Percentiles rank a stretch among this genome's conserved stretches.
phyloP scores from a whole-genome alignment of 2,329 filamentous ascomycete species.

The Cladosporium halotolerans region DNA sequence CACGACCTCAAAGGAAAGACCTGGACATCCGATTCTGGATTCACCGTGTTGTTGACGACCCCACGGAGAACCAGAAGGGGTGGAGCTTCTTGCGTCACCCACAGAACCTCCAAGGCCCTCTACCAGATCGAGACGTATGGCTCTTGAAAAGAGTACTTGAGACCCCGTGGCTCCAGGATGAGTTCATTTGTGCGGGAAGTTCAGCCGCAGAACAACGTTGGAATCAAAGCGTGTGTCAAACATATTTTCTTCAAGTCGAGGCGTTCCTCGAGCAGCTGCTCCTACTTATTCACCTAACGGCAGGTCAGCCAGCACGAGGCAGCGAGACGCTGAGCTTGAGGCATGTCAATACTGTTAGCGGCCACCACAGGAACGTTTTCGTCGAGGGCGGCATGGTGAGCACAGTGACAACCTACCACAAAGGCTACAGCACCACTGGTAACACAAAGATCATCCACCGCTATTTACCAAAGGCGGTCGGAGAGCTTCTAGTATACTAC shows the following conservation, averaged over 20 bases:
- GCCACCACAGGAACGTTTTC: conserved; percentile 13
- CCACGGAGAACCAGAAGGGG: neutral
- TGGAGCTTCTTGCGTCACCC: neutral
- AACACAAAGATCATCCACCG: conserved; percentile 17
- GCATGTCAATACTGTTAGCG: neutral
- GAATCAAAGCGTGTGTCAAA: no score
- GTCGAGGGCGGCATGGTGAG: conserved; percentile 21
- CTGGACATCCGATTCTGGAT: neutral
- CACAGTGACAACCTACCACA: conserved; percentile 17
- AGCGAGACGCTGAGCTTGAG: conserved; percentile 19
- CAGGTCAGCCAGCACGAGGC: conserved; percentile 16
- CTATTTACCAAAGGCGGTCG: conserved; percentile 25
- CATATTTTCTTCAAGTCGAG: neutral
- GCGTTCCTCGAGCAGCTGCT: conserved; percentile 19
- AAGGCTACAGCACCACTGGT: conserved; percentile 19
- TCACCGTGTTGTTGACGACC: neutral
- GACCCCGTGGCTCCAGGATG: neutral
- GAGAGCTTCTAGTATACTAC: conserved; percentile 19
- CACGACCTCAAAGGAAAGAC: conserved; percentile 14
- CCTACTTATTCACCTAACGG: conserved; percentile 19
- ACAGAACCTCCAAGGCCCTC: neutral
- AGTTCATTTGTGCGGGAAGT: neutral
- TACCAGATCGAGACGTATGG: neutral
- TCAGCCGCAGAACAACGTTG: no score
- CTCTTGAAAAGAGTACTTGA: neutral